Base-by-base conservation (phyloP, 768 basidiomycete genomes). In the Lactifluus volemus region DNA sequence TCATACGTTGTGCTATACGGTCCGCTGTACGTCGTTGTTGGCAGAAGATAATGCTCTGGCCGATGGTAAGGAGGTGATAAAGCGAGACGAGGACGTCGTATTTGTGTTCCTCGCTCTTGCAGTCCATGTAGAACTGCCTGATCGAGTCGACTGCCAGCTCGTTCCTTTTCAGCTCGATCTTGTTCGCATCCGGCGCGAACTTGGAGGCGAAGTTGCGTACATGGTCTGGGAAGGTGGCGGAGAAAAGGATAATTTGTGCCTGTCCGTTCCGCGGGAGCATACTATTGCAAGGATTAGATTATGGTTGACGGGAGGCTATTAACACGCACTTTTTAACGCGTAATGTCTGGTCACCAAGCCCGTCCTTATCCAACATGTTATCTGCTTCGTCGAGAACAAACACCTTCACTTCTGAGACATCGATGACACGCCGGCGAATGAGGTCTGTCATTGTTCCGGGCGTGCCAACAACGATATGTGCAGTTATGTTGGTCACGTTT, bases 1-100 rank as follows among this genome's bases (percentile, higher is more conserved):
- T 85, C 92, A 99, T 98, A 5, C 94, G 84, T 53, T 84, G 78
- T 2, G 94, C 88, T 62, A 99, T 95, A 60, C 85, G 81, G 74
- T 99, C 97, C 17, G 97, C 95, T 0, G 92, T 94, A 70, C 88
- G 86, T 63, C 92, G 89, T 71, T 88, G 85, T 91, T 91, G 86
- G 73, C 93, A 95, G 76, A 99, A 99, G 67, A 99, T 98, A 72
- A 99, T 99, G 72, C 92, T 95, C 73, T 98, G 97, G 0, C 97
- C 97, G 58, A 99, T 88, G 2, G 94, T 96, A 71, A 99, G 77
- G 39, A 97, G 78, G 60, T 84, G 82, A 73, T 99, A 99, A 19
- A 99, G 75, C 55, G 84, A 85, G 38, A 96, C 91, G 48, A 99
- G 79, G 53, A 98, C 91, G 63, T 98, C 94, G 72, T 93, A 98